Evolutionary conservation across 345 rosid species (phyloP).

Genomic region (Trapa bicornis): DNA sequence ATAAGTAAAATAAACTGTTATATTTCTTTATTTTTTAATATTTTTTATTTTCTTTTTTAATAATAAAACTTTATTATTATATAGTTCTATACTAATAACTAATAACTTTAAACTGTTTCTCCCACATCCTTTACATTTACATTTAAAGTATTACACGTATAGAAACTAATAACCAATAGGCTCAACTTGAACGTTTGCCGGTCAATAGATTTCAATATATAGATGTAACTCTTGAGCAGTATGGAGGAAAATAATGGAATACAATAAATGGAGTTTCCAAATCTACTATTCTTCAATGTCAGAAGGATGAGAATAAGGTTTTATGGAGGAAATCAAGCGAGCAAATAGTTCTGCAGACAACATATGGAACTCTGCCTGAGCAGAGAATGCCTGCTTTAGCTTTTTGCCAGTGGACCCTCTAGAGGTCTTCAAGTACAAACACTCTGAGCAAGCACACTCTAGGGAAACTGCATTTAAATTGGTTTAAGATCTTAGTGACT

Average conservation of each 20-base stretch:
- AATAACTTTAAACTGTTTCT: no score
- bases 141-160: no score
- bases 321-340: not conserved
- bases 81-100: no score
- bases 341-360: not conserved
- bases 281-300: not conserved
- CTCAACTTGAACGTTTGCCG: no score
- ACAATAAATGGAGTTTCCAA: not conserved
- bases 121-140: no score
- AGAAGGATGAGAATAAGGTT: not conserved
- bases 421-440: not conserved
- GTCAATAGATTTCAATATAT: not conserved
- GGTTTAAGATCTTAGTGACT: not conserved
- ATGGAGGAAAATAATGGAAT: not conserved
- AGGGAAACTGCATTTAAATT: not conserved
- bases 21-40: no score
- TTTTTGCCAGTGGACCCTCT: not conserved
- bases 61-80: no score
- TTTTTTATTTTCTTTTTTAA: no score
- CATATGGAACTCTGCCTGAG: not conserved
- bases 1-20: no score
- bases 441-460: not conserved
- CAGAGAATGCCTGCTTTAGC: not conserved
- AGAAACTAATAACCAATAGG: no score
- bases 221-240: not conserved